phyloP scores from a whole-genome alignment of 495 filamentous ascomycete genomes.

The Copromyces sp. region DNA sequence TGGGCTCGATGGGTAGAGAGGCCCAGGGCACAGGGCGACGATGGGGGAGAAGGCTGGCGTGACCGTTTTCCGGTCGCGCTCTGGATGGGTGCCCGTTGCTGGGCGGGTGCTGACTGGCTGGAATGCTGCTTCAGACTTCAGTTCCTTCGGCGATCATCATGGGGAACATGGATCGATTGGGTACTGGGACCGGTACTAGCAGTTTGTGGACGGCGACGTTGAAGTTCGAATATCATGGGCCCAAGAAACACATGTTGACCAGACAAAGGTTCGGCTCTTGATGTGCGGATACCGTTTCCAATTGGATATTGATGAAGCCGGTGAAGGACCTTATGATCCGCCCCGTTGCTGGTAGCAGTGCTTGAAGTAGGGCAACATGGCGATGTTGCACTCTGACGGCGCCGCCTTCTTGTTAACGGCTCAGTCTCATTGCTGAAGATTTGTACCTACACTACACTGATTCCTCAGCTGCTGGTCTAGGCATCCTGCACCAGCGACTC shows the following conservation, averaged over 20 bases:
- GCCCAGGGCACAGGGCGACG: constrained; percentile 11
- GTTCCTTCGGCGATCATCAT: neutral
- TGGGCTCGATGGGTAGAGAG: constrained; percentile 1
- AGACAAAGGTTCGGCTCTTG: neutral
- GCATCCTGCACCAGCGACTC: neutral
- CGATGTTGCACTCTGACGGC: neutral
- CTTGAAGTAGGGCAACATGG: neutral
- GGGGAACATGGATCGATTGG: neutral
- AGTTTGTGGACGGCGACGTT: neutral
- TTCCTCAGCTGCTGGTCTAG: neutral
- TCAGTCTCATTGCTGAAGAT: neutral
- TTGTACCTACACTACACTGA: neutral
- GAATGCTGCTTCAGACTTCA: neutral
- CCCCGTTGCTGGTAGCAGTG: neutral
- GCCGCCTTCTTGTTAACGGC: neutral
- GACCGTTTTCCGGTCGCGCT: neutral
- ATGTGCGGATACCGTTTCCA: neutral
- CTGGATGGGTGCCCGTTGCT: neutral
- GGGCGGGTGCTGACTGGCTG: neutral
- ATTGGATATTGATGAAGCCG: neutral
- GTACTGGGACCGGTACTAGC: neutral
- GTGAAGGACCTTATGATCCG: neutral
- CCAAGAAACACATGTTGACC: neutral
- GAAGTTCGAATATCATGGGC: neutral
- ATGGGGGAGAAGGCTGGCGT: neutral